A percentile compares a stretch with the other conserved stretches of the same genome.
phyloP scores from a whole-genome alignment of 106 monocot species.

The Dioscorea dumetorum region DNA sequence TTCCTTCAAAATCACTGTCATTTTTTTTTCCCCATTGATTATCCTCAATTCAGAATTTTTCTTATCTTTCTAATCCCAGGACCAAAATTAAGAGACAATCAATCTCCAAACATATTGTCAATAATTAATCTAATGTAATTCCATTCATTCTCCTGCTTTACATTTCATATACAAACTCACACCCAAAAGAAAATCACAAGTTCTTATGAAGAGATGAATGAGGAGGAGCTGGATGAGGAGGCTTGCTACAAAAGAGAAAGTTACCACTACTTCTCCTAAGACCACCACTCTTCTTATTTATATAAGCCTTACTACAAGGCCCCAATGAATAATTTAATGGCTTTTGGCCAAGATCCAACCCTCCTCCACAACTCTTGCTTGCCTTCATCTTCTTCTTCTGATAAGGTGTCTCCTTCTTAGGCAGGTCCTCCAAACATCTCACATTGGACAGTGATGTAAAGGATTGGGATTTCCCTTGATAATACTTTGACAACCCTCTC shows the following conservation, averaged over 20 bases:
- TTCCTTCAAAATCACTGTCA: not conserved
- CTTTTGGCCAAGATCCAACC: conserved; percentile 4
- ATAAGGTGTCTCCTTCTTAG: conserved; percentile 29
- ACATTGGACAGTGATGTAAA: conserved; percentile 31
- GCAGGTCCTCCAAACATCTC: conserved; percentile 33
- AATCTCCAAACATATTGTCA: not conserved
- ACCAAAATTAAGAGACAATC: not conserved
- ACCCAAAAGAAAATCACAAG: not conserved
- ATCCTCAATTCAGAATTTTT: no score
- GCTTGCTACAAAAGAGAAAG: not conserved
- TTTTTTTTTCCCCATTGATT: not conserved
- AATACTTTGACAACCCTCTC: conserved; percentile 50
- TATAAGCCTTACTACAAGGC: not conserved
- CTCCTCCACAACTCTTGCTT: conserved; percentile 22
- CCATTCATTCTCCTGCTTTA: no score
- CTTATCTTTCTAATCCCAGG: no score
- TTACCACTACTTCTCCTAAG: conserved; percentile 2
- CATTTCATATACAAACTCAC: no score
- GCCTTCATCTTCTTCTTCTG: conserved; percentile 22
- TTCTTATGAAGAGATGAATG: conserved; percentile 1
- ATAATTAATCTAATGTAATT: no score
- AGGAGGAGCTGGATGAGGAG: not conserved
- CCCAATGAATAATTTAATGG: not conserved
- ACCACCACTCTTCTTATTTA: no score
- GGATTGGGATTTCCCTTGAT: conserved; percentile 49